A percentile compares a stretch with the other conserved stretches of the same genome.
These are phyloP conservation scores for Aspergillus ibericus DNA, from an alignment of 2,329 filamentous ascomycete species.

Conservation along the genomic window DNA sequence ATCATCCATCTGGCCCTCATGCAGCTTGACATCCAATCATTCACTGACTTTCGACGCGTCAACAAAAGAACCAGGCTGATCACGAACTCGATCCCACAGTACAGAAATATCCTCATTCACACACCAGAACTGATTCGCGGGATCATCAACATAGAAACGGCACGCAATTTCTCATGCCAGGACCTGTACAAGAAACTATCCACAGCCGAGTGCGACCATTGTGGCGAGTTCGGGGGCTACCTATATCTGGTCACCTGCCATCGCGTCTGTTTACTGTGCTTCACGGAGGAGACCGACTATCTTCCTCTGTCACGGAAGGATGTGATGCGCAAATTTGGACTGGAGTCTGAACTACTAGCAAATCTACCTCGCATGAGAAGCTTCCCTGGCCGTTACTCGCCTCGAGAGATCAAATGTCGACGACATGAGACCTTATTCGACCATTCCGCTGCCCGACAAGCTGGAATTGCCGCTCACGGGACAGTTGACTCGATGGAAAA, in stretches of 20 bases:
- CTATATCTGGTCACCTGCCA: slow-evolving; percentile 16
- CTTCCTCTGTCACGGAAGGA: slow-evolving; percentile 27
- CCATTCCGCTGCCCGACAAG: slow-evolving; percentile 10
- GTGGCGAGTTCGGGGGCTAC: slow-evolving; percentile 37
- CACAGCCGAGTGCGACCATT: slow-evolving; percentile 33
- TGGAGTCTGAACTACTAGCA: slow-evolving; percentile 3
- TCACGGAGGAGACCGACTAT: slow-evolving; percentile 30
- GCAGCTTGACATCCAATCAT: slow-evolving; percentile 32
- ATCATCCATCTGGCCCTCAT: slow-evolving; percentile 29
- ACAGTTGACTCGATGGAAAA: slow-evolving; percentile 6
- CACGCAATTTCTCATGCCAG: slow-evolving; percentile 25
- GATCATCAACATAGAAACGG: slow-evolving; percentile 36
- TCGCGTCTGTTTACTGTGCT: slow-evolving; percentile 42
- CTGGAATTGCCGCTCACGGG: slow-evolving; percentile 14
- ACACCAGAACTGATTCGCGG: slow-evolving; percentile 27
- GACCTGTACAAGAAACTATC: slow-evolving; percentile 36
- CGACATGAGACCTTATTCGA: slow-evolving; percentile 10
- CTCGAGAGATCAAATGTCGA: slow-evolving; percentile 11
- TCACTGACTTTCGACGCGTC: slow-evolving; percentile 38
- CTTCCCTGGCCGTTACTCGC: slow-evolving; percentile 16
- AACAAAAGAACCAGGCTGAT: slow-evolving; percentile 36
- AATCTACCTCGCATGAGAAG: slow-evolving; percentile 13
- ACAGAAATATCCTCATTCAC: slow-evolving; percentile 32
- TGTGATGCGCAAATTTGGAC: slow-evolving; percentile 14
- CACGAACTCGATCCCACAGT: slow-evolving; percentile 41